These are phyloP conservation scores for Neoascochyta sp. DNA, from an alignment of 2,329 filamentous ascomycete species.

Conservation along the genomic window DNA sequence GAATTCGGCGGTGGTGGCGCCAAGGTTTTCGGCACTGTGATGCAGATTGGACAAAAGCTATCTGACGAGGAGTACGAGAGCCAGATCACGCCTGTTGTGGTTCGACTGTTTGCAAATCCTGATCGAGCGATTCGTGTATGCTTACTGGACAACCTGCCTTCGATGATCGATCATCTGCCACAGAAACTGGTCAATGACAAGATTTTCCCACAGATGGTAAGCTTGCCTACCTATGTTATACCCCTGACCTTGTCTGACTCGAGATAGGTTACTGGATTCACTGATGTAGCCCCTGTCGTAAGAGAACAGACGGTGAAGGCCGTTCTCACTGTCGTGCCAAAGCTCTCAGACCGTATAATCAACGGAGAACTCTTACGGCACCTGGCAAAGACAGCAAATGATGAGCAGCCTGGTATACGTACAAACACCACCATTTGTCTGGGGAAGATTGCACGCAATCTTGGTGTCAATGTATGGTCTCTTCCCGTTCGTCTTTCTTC, in stretches of 20 bases:
- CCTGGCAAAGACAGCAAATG: constrained; percentile 92
- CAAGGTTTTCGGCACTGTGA: constrained; percentile 80
- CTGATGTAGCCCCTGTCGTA: constrained; percentile 83
- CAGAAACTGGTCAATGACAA: constrained; percentile 92
- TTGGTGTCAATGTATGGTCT: constrained; percentile 58
- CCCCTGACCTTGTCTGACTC: constrained; percentile 19
- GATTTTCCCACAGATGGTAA: constrained; percentile 89
- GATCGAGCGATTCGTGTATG: constrained; percentile 91
- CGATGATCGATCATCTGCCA: constrained; percentile 86
- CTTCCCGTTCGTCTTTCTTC: neutral
- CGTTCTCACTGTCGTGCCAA: constrained; percentile 78
- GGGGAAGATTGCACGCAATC: constrained; percentile 89
- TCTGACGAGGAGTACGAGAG: constrained; percentile 84
- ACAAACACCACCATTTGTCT: constrained; percentile 98
- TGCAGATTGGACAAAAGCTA: constrained; percentile 87
- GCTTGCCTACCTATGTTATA: neutral
- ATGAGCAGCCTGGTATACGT: constrained; percentile 93
- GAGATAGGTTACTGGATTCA: constrained; percentile 80
- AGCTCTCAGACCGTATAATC: constrained; percentile 86
- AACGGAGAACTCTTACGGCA: constrained; percentile 91
- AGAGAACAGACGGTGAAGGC: constrained; percentile 95
- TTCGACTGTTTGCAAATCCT: constrained; percentile 84
- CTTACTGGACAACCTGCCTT: constrained; percentile 78
- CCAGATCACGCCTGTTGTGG: constrained; percentile 78
- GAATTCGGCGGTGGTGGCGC: constrained; percentile 95